Conservation (phyloP, 148 eudicot species). For the Vaccinium corymbosum region DNA sequence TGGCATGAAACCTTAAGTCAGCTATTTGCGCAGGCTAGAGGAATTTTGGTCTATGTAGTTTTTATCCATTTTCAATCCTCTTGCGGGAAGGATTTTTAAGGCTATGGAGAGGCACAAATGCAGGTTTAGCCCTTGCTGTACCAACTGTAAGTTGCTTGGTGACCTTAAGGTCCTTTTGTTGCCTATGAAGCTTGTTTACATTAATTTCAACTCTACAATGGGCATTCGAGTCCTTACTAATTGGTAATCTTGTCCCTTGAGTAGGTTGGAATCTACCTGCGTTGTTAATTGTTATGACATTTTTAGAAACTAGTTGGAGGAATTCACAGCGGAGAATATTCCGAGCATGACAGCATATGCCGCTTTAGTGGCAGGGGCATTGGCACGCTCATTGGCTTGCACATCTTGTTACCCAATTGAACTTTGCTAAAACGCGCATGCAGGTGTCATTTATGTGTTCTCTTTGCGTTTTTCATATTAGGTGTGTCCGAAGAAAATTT, state of each 20-base stretch:
- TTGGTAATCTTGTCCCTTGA: conserved; percentile 10
- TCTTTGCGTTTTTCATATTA: neutral
- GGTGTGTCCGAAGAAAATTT: neutral
- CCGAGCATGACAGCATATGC: conserved; percentile 72
- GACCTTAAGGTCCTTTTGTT: neutral
- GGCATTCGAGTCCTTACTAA: neutral
- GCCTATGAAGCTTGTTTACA: neutral
- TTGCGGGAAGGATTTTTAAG: conserved; percentile 83
- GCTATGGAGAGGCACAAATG: conserved; percentile 98
- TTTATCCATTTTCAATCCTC: conserved; percentile 5
- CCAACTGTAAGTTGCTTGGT: conserved; percentile 72
- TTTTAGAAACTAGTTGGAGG: conserved; percentile 59
- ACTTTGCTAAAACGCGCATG: conserved; percentile 93
- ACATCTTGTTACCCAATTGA: conserved; percentile 93
- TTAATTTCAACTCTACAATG: conserved; percentile 8
- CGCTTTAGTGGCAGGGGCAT: conserved; percentile 79
- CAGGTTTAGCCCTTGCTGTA: conserved; percentile 83
- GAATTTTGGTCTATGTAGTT: neutral
- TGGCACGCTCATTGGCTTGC: conserved; percentile 96
- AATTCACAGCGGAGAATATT: conserved; percentile 44
- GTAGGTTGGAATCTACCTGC: conserved; percentile 94
- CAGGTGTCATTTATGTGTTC: conserved; percentile 51
- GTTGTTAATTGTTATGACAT: conserved; percentile 62
- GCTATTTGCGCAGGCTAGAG: neutral
- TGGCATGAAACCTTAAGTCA: neutral